phyloP scores from a whole-genome alignment of 176 grass and related monocot species.

The Aegilops bicornis region DNA sequence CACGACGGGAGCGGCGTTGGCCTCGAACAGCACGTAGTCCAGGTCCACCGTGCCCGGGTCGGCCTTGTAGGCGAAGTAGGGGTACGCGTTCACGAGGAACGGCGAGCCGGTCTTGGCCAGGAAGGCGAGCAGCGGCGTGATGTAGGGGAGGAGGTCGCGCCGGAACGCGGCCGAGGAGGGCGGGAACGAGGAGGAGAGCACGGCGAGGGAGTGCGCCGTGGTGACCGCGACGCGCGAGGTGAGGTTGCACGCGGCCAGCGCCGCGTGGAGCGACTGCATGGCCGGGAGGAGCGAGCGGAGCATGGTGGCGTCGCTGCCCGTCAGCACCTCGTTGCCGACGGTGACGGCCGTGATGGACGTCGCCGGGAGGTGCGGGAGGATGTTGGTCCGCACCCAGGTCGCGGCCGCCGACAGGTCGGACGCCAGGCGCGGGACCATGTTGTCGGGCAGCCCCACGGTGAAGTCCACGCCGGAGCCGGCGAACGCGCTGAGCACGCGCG shows the following conservation, averaged over 20 bases:
- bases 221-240: conserved; percentile 56
- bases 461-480: conserved; percentile 64
- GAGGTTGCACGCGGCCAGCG: conserved; percentile 50
- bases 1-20: conserved; percentile 30
- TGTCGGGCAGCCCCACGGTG: conserved; percentile 74
- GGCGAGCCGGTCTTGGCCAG: conserved; percentile 57
- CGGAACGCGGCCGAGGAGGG: conserved; percentile 62
- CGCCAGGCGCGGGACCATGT: conserved; percentile 47
- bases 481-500: conserved; percentile 70
- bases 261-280: conserved; percentile 63
- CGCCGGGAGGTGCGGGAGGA: conserved; percentile 67
- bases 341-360: conserved; percentile 64
- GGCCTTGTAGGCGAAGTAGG: conserved; percentile 90
- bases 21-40: conserved; percentile 73
- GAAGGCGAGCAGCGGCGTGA: conserved; percentile 61
- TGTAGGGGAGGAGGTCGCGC: conserved; percentile 57
- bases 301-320: conserved; percentile 48
- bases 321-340: conserved; percentile 92
- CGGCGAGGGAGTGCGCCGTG: conserved; percentile 83
- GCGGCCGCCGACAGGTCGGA: conserved; percentile 42
- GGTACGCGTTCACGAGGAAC: conserved; percentile 92
- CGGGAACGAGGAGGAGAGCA: conserved; percentile 78
- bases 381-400: conserved; percentile 52
- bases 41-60: conserved; percentile 59
- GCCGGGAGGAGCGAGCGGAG: conserved; percentile 66